Evolutionary conservation across 1,139 yeast genomes (phyloP).

Genomic region (Taphrina populina): DNA sequence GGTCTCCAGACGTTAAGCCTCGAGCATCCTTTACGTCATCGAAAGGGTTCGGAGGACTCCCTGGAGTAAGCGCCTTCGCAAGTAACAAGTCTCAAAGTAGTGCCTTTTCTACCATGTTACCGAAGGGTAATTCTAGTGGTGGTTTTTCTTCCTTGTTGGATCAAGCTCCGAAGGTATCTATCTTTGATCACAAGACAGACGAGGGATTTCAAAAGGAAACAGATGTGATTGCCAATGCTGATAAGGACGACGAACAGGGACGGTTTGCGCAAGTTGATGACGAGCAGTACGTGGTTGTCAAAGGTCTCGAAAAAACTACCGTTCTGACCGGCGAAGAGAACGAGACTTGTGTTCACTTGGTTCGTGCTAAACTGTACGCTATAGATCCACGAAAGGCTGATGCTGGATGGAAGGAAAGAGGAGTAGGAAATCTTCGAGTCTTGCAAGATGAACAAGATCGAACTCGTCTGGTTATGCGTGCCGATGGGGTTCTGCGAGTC

Average conservation of each 20-base stretch:
- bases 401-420: slow-evolving; percentile 95
- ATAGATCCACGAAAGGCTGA: slow-evolving; percentile 52
- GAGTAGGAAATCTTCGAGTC: slow-evolving; percentile 80
- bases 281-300: slow-evolving; percentile 32
- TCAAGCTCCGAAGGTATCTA: not conserved
- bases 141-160: not conserved
- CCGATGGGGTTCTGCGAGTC: slow-evolving; percentile 80
- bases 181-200: not conserved
- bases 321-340: slow-evolving; percentile 79
- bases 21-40: not conserved
- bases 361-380: slow-evolving; percentile 78
- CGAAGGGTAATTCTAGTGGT: not conserved
- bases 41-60: not conserved
- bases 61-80: not conserved
- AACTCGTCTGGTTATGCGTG: slow-evolving; percentile 65
- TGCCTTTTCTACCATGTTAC: not conserved
- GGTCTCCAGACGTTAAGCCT: not conserved
- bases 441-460: slow-evolving; percentile 43
- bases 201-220: not conserved
- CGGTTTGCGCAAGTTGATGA: slow-evolving; percentile 4
- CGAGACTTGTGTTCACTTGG: slow-evolving; percentile 66
- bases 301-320: slow-evolving; percentile 15
- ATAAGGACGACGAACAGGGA: not conserved
- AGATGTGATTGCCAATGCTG: not conserved
- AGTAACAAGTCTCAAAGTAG: not conserved